phyloP scores from a whole-genome alignment of 2,329 filamentous ascomycete species.

The Ascosphaera pollenicola region DNA sequence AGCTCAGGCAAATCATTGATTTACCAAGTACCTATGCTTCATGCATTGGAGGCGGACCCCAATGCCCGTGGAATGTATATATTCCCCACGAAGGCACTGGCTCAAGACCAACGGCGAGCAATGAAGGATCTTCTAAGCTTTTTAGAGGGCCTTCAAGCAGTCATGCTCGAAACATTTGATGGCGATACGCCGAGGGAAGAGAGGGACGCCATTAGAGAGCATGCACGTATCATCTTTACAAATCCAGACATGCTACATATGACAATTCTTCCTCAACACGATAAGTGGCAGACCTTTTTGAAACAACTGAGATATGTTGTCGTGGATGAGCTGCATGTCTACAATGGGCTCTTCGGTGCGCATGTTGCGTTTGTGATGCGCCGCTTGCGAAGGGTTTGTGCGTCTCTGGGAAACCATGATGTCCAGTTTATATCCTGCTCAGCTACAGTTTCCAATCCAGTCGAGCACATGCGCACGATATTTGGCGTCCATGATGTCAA shows the following conservation, averaged over 20 bases:
- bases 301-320: slow-evolving; percentile 80
- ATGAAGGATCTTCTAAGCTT: slow-evolving; percentile 65
- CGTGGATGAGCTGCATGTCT: slow-evolving; percentile 80
- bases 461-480: slow-evolving; percentile 81
- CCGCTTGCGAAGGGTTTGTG: slow-evolving; percentile 65
- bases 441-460: slow-evolving; percentile 82
- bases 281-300: slow-evolving; percentile 71
- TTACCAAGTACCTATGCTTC: slow-evolving; percentile 80
- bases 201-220: slow-evolving; percentile 60
- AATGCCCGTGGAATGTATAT: slow-evolving; percentile 85
- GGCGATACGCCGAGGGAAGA: slow-evolving; percentile 74
- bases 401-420: slow-evolving; percentile 63
- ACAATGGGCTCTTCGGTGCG: slow-evolving; percentile 83
- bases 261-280: slow-evolving; percentile 79
- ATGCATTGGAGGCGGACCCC: slow-evolving; percentile 58
- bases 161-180: slow-evolving; percentile 81
- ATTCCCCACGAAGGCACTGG: slow-evolving; percentile 89
- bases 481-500: slow-evolving; percentile 68
- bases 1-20: slow-evolving; percentile 97
- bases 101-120: slow-evolving; percentile 80
- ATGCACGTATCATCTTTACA: slow-evolving; percentile 84
- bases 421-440: slow-evolving; percentile 92
- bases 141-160: slow-evolving; percentile 53
- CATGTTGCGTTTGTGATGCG: slow-evolving; percentile 94
- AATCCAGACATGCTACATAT: slow-evolving; percentile 97